These are phyloP conservation scores for Hortaea sp. DNA, from an alignment of 2,329 filamentous ascomycete species.

Conservation along the genomic window DNA sequence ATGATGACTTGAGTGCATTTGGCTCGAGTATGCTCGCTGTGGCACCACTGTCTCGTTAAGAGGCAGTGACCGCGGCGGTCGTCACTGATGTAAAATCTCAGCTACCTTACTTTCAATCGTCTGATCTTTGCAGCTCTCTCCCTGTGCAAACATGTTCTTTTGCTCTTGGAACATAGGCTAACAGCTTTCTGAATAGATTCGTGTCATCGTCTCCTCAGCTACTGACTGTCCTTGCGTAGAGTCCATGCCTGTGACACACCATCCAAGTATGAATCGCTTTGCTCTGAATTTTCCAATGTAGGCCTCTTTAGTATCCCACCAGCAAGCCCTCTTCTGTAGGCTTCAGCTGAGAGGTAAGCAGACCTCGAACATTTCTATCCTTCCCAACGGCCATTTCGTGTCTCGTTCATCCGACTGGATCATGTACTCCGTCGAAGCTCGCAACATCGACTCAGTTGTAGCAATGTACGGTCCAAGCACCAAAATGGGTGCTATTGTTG, in stretches of 20 bases:
- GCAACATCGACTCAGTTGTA: constrained; percentile 78
- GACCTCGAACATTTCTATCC: constrained; percentile 65
- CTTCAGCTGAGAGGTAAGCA: constrained; percentile 44
- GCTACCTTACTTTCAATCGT: constrained; percentile 87
- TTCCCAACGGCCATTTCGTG: constrained; percentile 89
- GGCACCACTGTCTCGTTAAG: constrained; percentile 63
- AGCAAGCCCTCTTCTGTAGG: constrained; percentile 16
- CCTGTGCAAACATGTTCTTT: neutral
- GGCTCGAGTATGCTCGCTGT: constrained; percentile 87
- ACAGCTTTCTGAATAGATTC: neutral
- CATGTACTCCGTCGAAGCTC: constrained; percentile 96
- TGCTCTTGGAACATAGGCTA: neutral
- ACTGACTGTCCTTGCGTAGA: constrained; percentile 38
- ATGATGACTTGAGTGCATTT: constrained; percentile 99
- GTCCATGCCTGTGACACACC: constrained; percentile 90
- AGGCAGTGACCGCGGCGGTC: constrained; percentile 42
- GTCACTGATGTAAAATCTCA: constrained; percentile 98
- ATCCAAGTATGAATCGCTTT: constrained; percentile 73
- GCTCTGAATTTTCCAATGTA: constrained; percentile 72
- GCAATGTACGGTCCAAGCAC: constrained; percentile 87
- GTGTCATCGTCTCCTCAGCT: too few species aligned
- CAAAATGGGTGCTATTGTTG: constrained; percentile 88
- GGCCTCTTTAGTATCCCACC: constrained; percentile 50
- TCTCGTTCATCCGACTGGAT: constrained; percentile 96
- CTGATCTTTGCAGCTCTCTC: constrained; percentile 49